Conservation (phyloP, 805 yeast genomes). For the Candida maltosa region DNA sequence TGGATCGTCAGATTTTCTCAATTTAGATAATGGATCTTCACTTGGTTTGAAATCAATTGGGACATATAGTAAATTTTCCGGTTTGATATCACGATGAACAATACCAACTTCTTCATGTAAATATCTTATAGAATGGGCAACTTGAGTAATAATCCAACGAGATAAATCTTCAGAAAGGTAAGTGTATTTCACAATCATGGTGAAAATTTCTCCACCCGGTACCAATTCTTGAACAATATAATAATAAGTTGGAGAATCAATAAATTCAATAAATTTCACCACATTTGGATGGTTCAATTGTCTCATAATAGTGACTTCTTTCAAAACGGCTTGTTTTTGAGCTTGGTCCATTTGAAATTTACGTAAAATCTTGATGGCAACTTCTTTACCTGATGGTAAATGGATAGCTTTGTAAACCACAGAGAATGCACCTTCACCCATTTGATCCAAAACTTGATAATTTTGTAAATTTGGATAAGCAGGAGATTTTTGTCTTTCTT, state of each 20-base stretch:
- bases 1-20: constrained; percentile 67
- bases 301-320: constrained; percentile 77
- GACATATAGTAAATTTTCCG: constrained; percentile 69
- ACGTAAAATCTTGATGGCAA: constrained; percentile 61
- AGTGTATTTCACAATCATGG: constrained; percentile 63
- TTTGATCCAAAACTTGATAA: constrained; percentile 44
- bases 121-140: constrained; percentile 62
- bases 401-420: constrained; percentile 63
- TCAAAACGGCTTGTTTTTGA: constrained; percentile 66
- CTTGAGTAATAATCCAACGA: constrained; percentile 61
- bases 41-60: constrained; percentile 55
- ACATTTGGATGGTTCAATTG: constrained; percentile 62
- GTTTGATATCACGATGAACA: constrained; percentile 81
- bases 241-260: constrained; percentile 58
- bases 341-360: constrained; percentile 63
- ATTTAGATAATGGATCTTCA: constrained; percentile 26
- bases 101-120: constrained; percentile 72
- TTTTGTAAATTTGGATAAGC: constrained; percentile 35
- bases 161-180: constrained; percentile 64
- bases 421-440: constrained; percentile 85
- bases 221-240: constrained; percentile 71
- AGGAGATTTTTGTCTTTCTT: constrained; percentile 17
- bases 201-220: constrained; percentile 75
- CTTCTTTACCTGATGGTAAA: constrained; percentile 31
- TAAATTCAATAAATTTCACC: constrained; percentile 61